Conservation (phyloP, 257 asterid genomes). For the Prunella vulgaris region DNA sequence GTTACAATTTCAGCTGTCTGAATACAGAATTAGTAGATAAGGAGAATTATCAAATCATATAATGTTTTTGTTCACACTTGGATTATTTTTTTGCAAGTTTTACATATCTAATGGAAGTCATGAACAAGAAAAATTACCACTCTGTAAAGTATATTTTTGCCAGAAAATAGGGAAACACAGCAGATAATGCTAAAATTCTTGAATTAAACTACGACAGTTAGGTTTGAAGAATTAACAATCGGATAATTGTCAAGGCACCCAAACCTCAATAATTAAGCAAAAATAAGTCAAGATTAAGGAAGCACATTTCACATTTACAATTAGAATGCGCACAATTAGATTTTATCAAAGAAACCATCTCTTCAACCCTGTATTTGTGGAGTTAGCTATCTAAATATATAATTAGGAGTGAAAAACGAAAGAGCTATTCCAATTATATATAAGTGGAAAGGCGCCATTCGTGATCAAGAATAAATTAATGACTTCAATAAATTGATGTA, state of each 20-base stretch:
- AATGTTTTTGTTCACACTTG: not conserved
- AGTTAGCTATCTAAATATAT: not conserved
- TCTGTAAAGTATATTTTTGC: not conserved
- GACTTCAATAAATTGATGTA: not conserved
- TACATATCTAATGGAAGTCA: not conserved
- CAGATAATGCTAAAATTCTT: not conserved
- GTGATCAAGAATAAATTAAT: not conserved
- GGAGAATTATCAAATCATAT: not conserved
- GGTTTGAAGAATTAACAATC: not conserved
- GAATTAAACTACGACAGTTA: not conserved
- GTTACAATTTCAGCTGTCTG: constrained; percentile 64
- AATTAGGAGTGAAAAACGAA: not conserved
- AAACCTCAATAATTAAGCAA: not conserved
- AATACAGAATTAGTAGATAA: constrained; percentile 10
- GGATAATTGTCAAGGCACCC: not conserved
- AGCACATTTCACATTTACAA: not conserved
- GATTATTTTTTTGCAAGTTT: not conserved
- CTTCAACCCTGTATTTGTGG: constrained; percentile 53
- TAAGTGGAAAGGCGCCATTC: not conserved
- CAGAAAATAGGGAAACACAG: not conserved
- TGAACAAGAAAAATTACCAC: not conserved
- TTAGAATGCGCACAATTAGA: not conserved
- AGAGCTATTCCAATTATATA: not conserved
- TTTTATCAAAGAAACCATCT: constrained; percentile 36
- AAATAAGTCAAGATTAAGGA: not conserved